Base-by-base conservation (phyloP, 2,329 filamentous ascomycete species). In the Neoascochyta sp. region DNA sequence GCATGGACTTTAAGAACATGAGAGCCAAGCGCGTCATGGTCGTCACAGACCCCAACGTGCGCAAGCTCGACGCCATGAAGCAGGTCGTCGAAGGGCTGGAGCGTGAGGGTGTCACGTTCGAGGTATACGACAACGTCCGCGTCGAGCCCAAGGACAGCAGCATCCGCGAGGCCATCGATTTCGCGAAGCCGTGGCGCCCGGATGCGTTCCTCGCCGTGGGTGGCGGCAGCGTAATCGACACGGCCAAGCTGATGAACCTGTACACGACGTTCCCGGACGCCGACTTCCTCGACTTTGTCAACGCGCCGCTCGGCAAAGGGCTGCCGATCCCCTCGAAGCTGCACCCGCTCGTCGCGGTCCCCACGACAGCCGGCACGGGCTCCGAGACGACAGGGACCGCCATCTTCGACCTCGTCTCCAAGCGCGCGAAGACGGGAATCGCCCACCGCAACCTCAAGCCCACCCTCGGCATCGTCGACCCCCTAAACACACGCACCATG, bases 241-340 rank as follows among this genome's bases (percentile, higher is more conserved):
- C 92, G 1, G 90, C 92, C 32, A 98, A 98, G 66, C 74, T 98
- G 34, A 96, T 98, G 89, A 98, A 98, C 58, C 75, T 98, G 0
- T 96, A 96, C 67, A 85, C 82, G 1, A 81, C 79, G 41, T 95
- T 88, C 58, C 3, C 35, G 51, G 84, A 95, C 6, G 90, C 90
- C 18, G 86, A 92, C 50, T 95, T 98, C 58, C 74, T 96, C 19
- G 90, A 98, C 70, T 98, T 98, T 52, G 92, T 98, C 63, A 96
- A 96, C 56, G 90, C 90, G 0, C 92, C 92, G 0, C 69, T 96
- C 0, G 92, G 92, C 36, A 87, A 84, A 41, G 92, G 92, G 4
- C 66, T 77, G 14, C 86, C 86, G 0, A 83, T 93, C 37, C 78
- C 78, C 16, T 77, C 75, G 34, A 74, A 77, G 23, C 71, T 93